Conservation (phyloP, 805 yeast genomes). For the Lachancea sp. region DNA sequence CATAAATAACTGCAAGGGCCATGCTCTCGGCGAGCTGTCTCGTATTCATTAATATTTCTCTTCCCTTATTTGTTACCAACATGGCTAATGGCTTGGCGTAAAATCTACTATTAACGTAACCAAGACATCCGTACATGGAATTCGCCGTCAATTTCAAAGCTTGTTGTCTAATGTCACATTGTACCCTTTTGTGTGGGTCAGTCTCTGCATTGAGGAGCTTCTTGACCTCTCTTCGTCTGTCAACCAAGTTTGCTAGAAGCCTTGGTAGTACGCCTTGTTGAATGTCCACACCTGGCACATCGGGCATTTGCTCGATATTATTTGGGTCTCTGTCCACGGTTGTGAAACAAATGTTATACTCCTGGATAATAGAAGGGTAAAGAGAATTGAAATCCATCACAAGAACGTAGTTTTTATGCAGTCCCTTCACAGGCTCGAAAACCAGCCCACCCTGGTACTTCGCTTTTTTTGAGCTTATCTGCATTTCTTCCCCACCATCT, state of each 20-base stretch:
- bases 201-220: conserved; percentile 70
- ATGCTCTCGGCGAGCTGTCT: conserved; percentile 84
- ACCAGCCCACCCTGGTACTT: conserved; percentile 91
- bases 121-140: conserved; percentile 99
- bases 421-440: conserved; percentile 92
- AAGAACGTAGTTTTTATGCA: conserved; percentile 78
- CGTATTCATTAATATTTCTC: conserved; percentile 91
- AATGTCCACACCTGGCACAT: conserved; percentile 52
- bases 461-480: conserved; percentile 52
- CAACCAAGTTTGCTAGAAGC: conserved; percentile 74
- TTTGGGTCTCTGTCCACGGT: conserved; percentile 68
- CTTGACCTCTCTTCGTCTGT: conserved; percentile 90
- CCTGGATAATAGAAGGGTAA: conserved; percentile 96
- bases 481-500: conserved; percentile 35
- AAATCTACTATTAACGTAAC: conserved; percentile 84
- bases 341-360: conserved; percentile 93
- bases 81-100: conserved; percentile 94
- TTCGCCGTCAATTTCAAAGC: conserved; percentile 95
- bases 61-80: conserved; percentile 90
- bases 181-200: conserved; percentile 60
- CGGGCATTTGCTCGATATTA: conserved; percentile 59
- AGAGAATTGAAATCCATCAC: conserved; percentile 98
- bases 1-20: conserved; percentile 82
- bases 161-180: conserved; percentile 91
- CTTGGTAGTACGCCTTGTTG: conserved; percentile 81